Evolutionary conservation across 805 yeast species (phyloP).

Genomic region (Candida ipomoeae): DNA sequence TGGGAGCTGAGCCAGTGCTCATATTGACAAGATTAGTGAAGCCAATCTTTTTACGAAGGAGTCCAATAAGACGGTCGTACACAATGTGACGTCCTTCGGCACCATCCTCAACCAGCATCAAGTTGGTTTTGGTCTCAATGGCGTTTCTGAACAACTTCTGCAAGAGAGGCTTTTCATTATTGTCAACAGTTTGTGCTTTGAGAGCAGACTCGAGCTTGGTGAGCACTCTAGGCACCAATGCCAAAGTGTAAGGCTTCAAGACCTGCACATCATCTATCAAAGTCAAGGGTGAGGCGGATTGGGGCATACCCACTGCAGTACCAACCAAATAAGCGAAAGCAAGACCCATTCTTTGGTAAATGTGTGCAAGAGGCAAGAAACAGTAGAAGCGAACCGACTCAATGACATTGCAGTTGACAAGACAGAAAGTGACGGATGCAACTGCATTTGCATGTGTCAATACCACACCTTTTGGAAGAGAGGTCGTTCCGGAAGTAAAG

Average conservation of each 20-base stretch:
- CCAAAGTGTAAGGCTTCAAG: conserved; percentile 49
- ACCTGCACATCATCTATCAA: conserved; percentile 56
- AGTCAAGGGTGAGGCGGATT: conserved; percentile 40
- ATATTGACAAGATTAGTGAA: conserved; percentile 25
- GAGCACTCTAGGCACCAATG: conserved; percentile 61
- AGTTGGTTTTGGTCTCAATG: conserved; percentile 25
- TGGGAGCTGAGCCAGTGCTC: conserved; percentile 27
- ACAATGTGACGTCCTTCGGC: conserved; percentile 31
- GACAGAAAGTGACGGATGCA: conserved; percentile 11
- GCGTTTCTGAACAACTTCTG: conserved; percentile 27
- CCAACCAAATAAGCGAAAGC: conserved; percentile 14
- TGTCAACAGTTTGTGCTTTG: conserved; percentile 22
- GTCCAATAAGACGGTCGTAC: conserved; percentile 30
- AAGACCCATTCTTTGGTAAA: conserved; percentile 19
- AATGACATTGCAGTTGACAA: conserved; percentile 2
- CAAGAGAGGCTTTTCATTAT: conserved; percentile 30
- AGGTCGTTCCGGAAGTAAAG: conserved; percentile 59
- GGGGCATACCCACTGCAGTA: conserved; percentile 27
- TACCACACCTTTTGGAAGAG: conserved; percentile 70
- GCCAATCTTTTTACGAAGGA: conserved; percentile 30
- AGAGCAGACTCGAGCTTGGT: conserved; percentile 50
- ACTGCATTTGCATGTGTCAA: conserved; percentile 25
- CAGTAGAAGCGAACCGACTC: conserved; percentile 13
- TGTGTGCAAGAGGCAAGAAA: conserved; percentile 27
- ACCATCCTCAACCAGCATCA: conserved; percentile 38